A percentile compares a stretch with the other conserved stretches of the same genome.
Evolutionary conservation across 768 basidiomycete species (phyloP).

Genomic region (Suillus cothurnatus): DNA sequence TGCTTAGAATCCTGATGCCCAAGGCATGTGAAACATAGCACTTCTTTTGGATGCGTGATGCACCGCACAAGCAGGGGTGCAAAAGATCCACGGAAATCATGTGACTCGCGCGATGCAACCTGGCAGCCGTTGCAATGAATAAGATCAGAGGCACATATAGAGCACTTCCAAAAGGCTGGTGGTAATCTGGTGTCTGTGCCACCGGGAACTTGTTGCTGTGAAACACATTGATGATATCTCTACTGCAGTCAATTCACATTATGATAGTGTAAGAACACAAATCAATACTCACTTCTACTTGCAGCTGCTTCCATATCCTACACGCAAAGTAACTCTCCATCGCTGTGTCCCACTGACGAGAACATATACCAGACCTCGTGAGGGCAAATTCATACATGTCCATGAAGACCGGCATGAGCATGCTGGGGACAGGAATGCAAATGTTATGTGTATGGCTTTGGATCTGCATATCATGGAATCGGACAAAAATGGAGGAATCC

Average conservation of each 20-base stretch:
- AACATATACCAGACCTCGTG: conserved; percentile 3
- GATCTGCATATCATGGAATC: neutral
- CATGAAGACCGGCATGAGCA: neutral
- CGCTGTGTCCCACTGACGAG: neutral
- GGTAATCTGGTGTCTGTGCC: neutral
- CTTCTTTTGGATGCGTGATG: neutral
- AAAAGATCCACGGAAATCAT: neutral
- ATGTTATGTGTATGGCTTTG: too few relatives aligned
- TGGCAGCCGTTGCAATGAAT: neutral
- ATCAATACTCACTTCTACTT: neutral
- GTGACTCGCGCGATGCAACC: neutral
- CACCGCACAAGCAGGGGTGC: neutral
- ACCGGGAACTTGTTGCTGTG: neutral
- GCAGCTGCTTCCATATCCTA: neutral
- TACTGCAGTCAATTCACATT: neutral
- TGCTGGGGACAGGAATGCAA: neutral
- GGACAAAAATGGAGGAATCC: neutral
- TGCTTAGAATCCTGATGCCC: neutral
- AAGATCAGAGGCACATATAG: neutral
- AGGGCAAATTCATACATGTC: neutral
- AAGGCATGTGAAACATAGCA: neutral
- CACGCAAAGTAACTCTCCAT: neutral
- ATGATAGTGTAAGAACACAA: neutral
- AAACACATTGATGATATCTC: neutral
- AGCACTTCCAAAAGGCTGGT: neutral